These are phyloP conservation scores for Coniochaeta sp. DNA, from an alignment of 2,329 filamentous ascomycete genomes.

Conservation along the genomic window DNA sequence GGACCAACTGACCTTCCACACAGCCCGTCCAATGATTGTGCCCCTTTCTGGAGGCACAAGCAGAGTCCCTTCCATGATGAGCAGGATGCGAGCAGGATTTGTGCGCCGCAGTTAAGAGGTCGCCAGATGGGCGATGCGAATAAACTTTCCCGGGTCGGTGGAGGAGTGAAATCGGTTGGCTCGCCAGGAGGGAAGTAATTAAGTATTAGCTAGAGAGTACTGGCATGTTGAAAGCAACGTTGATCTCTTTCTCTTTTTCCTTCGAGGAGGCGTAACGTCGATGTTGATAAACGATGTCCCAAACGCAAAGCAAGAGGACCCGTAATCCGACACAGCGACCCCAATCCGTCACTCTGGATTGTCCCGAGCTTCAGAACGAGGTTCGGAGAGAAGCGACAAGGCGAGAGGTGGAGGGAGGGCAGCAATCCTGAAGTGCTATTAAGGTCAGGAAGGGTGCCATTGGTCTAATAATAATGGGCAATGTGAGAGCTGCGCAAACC, in stretches of 20 bases:
- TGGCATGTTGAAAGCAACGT: conserved; percentile 14
- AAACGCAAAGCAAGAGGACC: background rate
- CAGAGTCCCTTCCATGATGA: conserved; percentile 40
- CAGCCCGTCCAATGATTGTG: conserved; percentile 40
- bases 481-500: background rate
- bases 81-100: background rate
- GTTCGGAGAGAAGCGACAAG: background rate
- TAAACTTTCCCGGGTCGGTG: too few relatives aligned
- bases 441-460: too few relatives aligned
- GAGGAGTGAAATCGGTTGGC: background rate
- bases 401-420: background rate
- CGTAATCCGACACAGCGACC: background rate
- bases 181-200: background rate
- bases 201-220: conserved; percentile 15
- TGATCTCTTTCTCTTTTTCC: background rate
- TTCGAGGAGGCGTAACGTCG: too few relatives aligned
- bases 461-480: background rate
- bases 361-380: background rate
- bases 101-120: conserved; percentile 1
- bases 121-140: background rate
- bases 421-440: too few relatives aligned
- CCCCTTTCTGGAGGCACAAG: conserved; percentile 43
- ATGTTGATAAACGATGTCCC: background rate
- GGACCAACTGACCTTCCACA: conserved; percentile 39
- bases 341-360: background rate